Evolutionary conservation across 805 yeast species (phyloP), one percentile per base, ranked within the genome.

Genomic region (Wickerhamomyces hampshirensis): DNA sequence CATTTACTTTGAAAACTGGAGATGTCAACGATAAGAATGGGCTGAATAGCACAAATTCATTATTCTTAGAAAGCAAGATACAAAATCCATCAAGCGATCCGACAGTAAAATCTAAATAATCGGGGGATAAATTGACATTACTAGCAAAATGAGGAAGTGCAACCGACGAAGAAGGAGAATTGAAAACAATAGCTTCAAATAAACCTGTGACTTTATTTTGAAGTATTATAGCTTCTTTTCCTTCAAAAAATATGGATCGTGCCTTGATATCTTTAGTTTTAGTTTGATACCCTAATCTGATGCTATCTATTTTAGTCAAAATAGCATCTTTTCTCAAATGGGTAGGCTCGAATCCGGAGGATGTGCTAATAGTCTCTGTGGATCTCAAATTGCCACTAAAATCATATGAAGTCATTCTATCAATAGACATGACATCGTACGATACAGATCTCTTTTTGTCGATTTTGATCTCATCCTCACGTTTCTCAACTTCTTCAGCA

Each of bases 261-360:
- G 68, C 53, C 31, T 65, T 64, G 19, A 73, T 42, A 13, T 54
- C 34, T 2, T 46, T 33, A 9, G 54, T 42, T n/a, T 59, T 51
- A 5, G 61, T 60, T 14, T 56, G 53, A 10, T 59, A 27, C 34
- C 53, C 62, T 27, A 66, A 58, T 2, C 48, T 47, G 14, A 62
- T 50, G 0, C 72, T 56, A 13, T 76, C 77, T 3, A 84, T 57
- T 49, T 71, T 74, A 0, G 88, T 76, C 41, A 85, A 60, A n/a
- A 81, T 78, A 49, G 81, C 69, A 54, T 86, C 95, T 47, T 82
- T 84, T 27, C 77, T 62, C 16, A 75, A 55, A 5, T 21, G 55
- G 45, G 43, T 16, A 6, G 47, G 28, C 11, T 67, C 76, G 38
- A 54, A 37, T 16, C 40, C 60, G 1, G 78, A 59, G 0, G 65